Percentiles rank a stretch among this genome's conserved stretches.
Evolutionary conservation across 148 eudicot species (phyloP).

Genomic region (Pouteria glomerata): DNA sequence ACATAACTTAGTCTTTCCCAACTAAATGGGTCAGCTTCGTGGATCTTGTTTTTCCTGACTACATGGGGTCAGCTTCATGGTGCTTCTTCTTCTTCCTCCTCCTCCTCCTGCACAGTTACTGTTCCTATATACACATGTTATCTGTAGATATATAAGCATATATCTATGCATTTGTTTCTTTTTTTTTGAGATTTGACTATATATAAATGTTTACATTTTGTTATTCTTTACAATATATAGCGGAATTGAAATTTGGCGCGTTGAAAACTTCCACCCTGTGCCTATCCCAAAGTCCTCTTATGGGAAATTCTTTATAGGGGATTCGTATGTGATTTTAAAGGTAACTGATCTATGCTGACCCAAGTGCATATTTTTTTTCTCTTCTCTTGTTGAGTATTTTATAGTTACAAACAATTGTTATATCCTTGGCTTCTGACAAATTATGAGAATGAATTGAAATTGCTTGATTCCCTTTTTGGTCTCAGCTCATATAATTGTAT

Average conservation of each 20-base stretch:
- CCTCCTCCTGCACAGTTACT: too few species aligned
- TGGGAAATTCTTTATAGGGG: slow-evolving; percentile 82
- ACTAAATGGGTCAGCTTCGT: too few species aligned
- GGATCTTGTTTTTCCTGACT: too few species aligned
- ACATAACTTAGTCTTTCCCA: too few species aligned
- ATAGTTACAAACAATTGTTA: neutral
- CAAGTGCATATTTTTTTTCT: neutral
- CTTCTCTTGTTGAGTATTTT: neutral
- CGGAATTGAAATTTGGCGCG: slow-evolving; percentile 93
- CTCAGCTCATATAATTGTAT: too few species aligned
- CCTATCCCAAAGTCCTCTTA: slow-evolving; percentile 60
- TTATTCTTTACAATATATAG: slow-evolving; percentile 52
- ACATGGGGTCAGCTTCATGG: too few species aligned
- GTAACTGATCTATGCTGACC: slow-evolving; percentile 28
- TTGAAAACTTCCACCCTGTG: slow-evolving; percentile 69
- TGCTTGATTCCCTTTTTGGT: too few species aligned
- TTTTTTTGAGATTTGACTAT: neutral
- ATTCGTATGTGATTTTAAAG: slow-evolving; percentile 79
- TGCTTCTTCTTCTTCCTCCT: too few species aligned
- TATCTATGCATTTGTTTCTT: slow-evolving; percentile 4
- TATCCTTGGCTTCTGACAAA: slow-evolving; percentile 4
- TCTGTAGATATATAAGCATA: neutral
- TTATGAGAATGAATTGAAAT: too few species aligned
- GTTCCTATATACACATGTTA: neutral
- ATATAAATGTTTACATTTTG: slow-evolving; percentile 1